phyloP scores from a whole-genome alignment of 2,329 filamentous ascomycete genomes.

The Ceratocystis variospora region DNA sequence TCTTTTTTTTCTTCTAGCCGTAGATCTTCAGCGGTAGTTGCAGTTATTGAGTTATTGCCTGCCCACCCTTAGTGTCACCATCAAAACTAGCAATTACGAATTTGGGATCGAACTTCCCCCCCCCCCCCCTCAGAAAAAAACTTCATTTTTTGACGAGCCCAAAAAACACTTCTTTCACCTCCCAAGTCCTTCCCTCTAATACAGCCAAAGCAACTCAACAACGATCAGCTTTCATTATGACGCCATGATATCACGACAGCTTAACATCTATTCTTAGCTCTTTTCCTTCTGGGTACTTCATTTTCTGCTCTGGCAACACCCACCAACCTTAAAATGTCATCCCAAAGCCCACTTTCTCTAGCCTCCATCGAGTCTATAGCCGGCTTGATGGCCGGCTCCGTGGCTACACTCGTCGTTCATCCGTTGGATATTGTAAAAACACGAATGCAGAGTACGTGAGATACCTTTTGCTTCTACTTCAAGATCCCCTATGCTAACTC shows the following conservation, averaged over 20 bases:
- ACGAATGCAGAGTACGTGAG: constrained; percentile 62
- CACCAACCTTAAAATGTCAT: not conserved
- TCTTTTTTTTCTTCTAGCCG: not conserved
- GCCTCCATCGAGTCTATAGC: constrained; percentile 76
- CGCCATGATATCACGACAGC: not conserved
- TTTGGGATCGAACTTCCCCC: not conserved
- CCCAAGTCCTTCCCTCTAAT: not conserved
- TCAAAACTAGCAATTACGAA: constrained; percentile 1
- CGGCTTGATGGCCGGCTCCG: constrained; percentile 75
- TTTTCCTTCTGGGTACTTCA: not conserved
- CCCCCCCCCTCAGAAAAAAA: not conserved
- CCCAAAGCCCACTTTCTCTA: constrained; percentile 26
- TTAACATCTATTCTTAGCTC: not conserved
- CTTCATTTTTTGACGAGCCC: too few species aligned
- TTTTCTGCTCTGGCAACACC: not conserved
- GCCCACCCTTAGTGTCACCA: not conserved
- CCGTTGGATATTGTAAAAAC: constrained; percentile 96
- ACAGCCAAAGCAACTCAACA: not conserved
- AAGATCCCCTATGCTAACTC: not conserved
- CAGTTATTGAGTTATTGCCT: not conserved
- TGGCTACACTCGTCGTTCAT: constrained; percentile 76
- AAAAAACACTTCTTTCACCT: not conserved
- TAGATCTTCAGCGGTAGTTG: not conserved
- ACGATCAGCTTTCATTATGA: not conserved
- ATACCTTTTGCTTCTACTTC: not conserved